phyloP scores from a whole-genome alignment of 768 basidiomycete species.

The Cyathus striatus region DNA sequence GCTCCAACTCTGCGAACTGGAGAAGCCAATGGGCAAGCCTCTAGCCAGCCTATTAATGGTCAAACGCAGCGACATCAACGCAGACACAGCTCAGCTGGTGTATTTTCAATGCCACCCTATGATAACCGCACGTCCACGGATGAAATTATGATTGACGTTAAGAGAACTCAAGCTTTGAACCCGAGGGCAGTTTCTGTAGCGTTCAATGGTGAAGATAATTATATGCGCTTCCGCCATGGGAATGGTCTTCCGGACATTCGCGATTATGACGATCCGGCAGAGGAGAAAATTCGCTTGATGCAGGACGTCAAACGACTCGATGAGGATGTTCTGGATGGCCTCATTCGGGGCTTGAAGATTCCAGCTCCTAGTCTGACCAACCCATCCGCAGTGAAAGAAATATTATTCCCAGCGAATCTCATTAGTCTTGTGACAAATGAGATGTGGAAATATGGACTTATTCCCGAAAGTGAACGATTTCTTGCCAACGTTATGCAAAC shows the following conservation, averaged over 20 bases:
- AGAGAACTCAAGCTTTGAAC: constrained; percentile 63
- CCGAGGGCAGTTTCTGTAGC: constrained; percentile 87
- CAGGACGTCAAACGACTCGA: constrained; percentile 87
- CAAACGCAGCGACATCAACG: constrained; percentile 62
- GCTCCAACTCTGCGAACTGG: constrained; percentile 67
- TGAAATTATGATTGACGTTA: constrained; percentile 71
- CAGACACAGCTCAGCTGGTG: constrained; percentile 83
- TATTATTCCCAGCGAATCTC: constrained; percentile 97
- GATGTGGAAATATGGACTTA: constrained; percentile 99
- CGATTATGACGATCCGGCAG: constrained; percentile 81
- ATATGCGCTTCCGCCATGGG: constrained; percentile 51
- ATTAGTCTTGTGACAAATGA: constrained; percentile 98
- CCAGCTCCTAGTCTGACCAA: constrained; percentile 86
- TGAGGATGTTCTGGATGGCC: constrained; percentile 87
- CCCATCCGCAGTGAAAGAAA: constrained; percentile 93
- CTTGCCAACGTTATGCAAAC: constrained; percentile 98
- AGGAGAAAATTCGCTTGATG: constrained; percentile 93
- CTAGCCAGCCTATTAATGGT: constrained; percentile 13
- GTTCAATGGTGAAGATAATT: constrained; percentile 77
- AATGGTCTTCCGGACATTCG: constrained; percentile 69
- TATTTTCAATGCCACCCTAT: constrained; percentile 52
- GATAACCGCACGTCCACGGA: constrained; percentile 74
- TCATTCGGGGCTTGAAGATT: constrained; percentile 90
- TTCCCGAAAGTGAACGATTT: constrained; percentile 95
- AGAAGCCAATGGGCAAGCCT: constrained; percentile 37